phyloP scores from a whole-genome alignment of 2,329 filamentous ascomycete genomes.

The Trichoderma endophyticum region DNA sequence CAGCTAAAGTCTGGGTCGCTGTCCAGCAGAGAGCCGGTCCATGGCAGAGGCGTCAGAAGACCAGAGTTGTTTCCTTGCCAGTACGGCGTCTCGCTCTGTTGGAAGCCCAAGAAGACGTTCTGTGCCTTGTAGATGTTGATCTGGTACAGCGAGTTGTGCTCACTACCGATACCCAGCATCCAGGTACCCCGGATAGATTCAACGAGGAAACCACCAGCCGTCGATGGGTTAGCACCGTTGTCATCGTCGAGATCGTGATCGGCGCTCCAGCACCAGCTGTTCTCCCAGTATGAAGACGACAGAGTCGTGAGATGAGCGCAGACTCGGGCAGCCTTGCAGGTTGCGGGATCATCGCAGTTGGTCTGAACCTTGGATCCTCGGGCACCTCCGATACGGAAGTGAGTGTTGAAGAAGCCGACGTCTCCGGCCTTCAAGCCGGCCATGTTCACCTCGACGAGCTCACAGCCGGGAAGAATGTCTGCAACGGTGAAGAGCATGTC shows the following conservation, averaged over 20 bases:
- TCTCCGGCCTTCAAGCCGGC: conserved; percentile 41
- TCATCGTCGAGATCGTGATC: conserved; percentile 51
- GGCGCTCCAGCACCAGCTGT: conserved; percentile 45
- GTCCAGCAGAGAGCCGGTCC: conserved; percentile 27
- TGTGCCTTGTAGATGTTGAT: conserved; percentile 46
- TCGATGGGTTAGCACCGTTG: conserved; percentile 39
- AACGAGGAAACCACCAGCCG: conserved; percentile 45
- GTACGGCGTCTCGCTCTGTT: conserved; percentile 48
- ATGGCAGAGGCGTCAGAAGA: conserved; percentile 38
- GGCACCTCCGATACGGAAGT: conserved; percentile 44
- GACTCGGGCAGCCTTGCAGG: conserved; percentile 45
- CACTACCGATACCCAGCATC: conserved; percentile 50
- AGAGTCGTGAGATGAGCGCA: conserved; percentile 46
- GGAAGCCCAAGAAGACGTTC: conserved; percentile 43
- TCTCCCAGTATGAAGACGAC: conserved; percentile 52
- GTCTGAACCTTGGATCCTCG: conserved; percentile 38
- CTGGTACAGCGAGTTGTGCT: conserved; percentile 52
- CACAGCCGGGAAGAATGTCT: conserved; percentile 38
- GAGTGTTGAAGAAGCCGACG: conserved; percentile 46
- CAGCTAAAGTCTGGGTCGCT: conserved; percentile 29
- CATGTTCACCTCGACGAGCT: conserved; percentile 47
- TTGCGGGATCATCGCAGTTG: conserved; percentile 34
- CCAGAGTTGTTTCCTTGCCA: conserved; percentile 34
- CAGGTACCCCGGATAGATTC: conserved; percentile 46
- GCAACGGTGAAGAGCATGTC: conserved; percentile 50